Evolutionary conservation across 192 early-diverging fungal species (phyloP).

Genomic region (Podila horticola): DNA sequence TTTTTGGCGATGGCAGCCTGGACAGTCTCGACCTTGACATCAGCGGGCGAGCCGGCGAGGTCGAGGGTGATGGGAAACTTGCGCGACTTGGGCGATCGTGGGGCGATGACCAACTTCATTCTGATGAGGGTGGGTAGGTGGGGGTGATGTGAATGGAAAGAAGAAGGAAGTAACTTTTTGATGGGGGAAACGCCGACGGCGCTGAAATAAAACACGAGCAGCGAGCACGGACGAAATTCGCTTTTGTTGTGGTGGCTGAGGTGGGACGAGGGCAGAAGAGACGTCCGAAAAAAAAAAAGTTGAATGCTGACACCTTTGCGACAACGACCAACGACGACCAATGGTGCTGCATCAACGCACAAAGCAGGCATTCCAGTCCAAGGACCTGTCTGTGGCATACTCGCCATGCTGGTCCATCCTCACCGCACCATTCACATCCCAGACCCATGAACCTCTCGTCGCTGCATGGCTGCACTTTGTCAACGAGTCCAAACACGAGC

Average conservation of each 20-base stretch:
- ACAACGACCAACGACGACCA: neutral
- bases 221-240: neutral
- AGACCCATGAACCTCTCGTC: conserved; percentile 14
- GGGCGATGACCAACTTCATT: conserved; percentile 65
- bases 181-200: neutral
- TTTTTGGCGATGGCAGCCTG: conserved; percentile 72
- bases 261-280: neutral
- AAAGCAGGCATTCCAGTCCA: conserved; percentile 51
- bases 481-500: conserved; percentile 36
- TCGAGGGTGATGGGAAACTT: conserved; percentile 70
- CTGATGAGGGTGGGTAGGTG: neutral
- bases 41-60: conserved; percentile 56
- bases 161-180: neutral
- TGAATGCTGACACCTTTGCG: neutral
- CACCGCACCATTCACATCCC: conserved; percentile 12
- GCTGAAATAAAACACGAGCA: neutral
- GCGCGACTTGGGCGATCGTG: conserved; percentile 52
- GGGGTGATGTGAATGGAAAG: neutral
- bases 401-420: conserved; percentile 29
- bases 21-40: conserved; percentile 76
- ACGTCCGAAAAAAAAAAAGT: neutral
- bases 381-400: conserved; percentile 48
- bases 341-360: conserved; percentile 55
- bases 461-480: conserved; percentile 37
- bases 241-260: conserved; percentile 3